phyloP scores from a whole-genome alignment of 129 eudicot genomes.

The Pittosporum tobira region DNA sequence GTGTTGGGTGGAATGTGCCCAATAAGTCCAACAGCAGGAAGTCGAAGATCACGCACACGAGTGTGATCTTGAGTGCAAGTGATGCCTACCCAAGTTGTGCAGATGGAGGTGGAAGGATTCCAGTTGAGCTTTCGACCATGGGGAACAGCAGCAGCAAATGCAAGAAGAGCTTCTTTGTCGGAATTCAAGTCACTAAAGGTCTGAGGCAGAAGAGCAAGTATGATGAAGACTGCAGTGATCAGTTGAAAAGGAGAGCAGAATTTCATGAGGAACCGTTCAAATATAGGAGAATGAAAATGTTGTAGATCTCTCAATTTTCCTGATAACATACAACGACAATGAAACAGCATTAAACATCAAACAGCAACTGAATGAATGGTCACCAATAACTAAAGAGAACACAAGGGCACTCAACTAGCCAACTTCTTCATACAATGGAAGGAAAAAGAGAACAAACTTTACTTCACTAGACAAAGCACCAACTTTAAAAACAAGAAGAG shows the following conservation, averaged over 20 bases:
- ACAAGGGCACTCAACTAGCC: slow-evolving; percentile 6
- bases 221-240: slow-evolving; percentile 27
- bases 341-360: background rate
- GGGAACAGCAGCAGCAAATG: slow-evolving; percentile 52
- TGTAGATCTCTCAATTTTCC: slow-evolving; percentile 7
- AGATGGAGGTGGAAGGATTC: slow-evolving; percentile 36
- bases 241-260: slow-evolving; percentile 21
- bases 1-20: slow-evolving; percentile 65
- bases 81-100: slow-evolving; percentile 69
- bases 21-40: slow-evolving; percentile 67
- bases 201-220: slow-evolving; percentile 41
- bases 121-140: slow-evolving; percentile 77
- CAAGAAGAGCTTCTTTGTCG: slow-evolving; percentile 68
- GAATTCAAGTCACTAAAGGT: slow-evolving; percentile 44
- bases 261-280: slow-evolving; percentile 34
- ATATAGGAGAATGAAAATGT: background rate
- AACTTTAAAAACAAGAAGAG: no score
- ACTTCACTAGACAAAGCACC: no score
- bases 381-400: slow-evolving; percentile 22
- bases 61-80: slow-evolving; percentile 44
- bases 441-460: slow-evolving; percentile 8
- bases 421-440: slow-evolving; percentile 10
- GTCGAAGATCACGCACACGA: slow-evolving; percentile 50
- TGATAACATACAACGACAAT: background rate
- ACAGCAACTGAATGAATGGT: slow-evolving; percentile 7